These are phyloP conservation scores for Cryptosporidium xiaoi DNA, from an alignment of 169 alveolate species.

Conservation along the genomic window DNA sequence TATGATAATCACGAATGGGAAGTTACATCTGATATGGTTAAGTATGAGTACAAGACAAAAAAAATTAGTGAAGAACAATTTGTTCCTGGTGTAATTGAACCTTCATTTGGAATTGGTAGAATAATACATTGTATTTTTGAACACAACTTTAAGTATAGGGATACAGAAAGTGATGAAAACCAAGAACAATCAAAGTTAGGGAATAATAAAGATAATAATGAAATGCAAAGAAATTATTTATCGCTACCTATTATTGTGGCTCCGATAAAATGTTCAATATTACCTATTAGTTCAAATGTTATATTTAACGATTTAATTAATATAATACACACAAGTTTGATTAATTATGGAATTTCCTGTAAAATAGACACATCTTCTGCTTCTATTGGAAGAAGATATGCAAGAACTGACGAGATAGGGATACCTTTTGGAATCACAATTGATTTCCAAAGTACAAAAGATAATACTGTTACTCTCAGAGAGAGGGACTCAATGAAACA, in stretches of 20 bases:
- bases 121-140: conserved; percentile 93
- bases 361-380: conserved; percentile 93
- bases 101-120: conserved; percentile 98
- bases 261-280: conserved; percentile 94
- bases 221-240: conserved; percentile 89
- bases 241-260: conserved; percentile 94
- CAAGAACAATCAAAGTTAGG: not conserved
- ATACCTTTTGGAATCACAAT: conserved; percentile 97
- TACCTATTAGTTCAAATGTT: conserved; percentile 91
- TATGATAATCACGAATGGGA: conserved; percentile 59
- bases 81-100: conserved; percentile 97
- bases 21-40: conserved; percentile 82
- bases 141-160: conserved; percentile 93
- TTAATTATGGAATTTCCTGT: conserved; percentile 86
- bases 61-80: conserved; percentile 92
- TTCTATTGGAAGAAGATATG: conserved; percentile 95
- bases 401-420: conserved; percentile 98
- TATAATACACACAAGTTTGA: conserved; percentile 70
- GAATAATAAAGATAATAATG: conserved; percentile 11
- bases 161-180: conserved; percentile 76
- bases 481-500: conserved; percentile 95
- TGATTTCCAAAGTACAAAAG: conserved; percentile 92
- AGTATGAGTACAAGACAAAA: conserved; percentile 87
- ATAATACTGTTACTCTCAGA: conserved; percentile 94
- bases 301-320: conserved; percentile 81